phyloP scores from a whole-genome alignment of 2,329 filamentous ascomycete species.

The Beauveria sp. region DNA sequence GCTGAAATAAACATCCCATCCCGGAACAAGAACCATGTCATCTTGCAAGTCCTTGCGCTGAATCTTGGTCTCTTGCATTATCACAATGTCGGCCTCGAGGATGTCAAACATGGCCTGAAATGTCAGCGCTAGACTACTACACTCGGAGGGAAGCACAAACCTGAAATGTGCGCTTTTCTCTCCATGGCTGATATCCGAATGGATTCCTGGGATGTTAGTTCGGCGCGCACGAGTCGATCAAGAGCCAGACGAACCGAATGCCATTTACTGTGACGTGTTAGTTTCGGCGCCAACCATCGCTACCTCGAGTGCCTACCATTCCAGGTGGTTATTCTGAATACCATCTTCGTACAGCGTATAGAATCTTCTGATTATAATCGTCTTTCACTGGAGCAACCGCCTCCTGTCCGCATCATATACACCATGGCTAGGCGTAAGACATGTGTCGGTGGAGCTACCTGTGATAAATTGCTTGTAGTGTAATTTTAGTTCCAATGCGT shows the following conservation, averaged over 20 bases:
- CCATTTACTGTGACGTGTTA: slow-evolving; percentile 56
- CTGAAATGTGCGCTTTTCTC: slow-evolving; percentile 60
- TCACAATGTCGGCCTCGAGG: slow-evolving; percentile 82
- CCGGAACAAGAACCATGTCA: slow-evolving; percentile 90
- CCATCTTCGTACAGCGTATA: slow-evolving; percentile 42
- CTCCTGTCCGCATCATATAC: background rate
- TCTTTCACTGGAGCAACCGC: background rate
- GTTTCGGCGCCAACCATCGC: background rate
- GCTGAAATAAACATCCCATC: slow-evolving; percentile 96
- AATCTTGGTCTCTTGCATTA: slow-evolving; percentile 96
- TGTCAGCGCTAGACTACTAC: background rate
- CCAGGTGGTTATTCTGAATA: slow-evolving; percentile 76
- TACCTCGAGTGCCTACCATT: slow-evolving; percentile 48
- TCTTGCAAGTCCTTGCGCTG: slow-evolving; percentile 85
- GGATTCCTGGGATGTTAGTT: slow-evolving; percentile 51
- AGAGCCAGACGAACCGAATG: slow-evolving; percentile 52
- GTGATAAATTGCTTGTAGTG: no score
- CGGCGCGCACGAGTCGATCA: background rate
- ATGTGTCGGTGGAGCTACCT: background rate
- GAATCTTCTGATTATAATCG: background rate
- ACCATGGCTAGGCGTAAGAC: background rate
- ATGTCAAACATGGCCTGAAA: slow-evolving; percentile 83
- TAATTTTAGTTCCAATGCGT: background rate
- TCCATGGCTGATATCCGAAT: slow-evolving; percentile 79
- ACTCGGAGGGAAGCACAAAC: slow-evolving; percentile 29